phyloP scores from a whole-genome alignment of 345 rosid genomes.

The Eucalyptus regnans region DNA sequence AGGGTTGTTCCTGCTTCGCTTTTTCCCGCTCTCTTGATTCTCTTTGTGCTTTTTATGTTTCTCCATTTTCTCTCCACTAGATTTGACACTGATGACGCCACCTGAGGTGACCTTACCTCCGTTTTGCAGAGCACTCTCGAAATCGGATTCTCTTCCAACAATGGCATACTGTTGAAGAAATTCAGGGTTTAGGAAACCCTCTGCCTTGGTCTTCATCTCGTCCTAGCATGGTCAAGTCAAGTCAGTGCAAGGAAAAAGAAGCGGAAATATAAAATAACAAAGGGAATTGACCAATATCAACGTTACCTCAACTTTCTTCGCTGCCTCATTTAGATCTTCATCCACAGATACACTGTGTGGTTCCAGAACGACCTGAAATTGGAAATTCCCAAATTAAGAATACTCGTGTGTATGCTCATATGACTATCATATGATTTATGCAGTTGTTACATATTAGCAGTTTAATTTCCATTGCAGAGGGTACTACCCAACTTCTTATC shows the following conservation, averaged over 20 bases:
- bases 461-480: neutral
- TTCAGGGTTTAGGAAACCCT: conserved; percentile 45
- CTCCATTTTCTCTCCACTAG: conserved; percentile 14
- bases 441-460: neutral
- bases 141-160: conserved; percentile 41
- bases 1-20: conserved; percentile 33
- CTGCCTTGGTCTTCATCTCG: conserved; percentile 49
- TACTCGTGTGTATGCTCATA: neutral
- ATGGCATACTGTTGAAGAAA: conserved; percentile 66
- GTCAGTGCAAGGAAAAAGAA: neutral
- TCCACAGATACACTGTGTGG: conserved; percentile 81
- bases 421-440: neutral
- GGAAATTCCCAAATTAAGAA: neutral
- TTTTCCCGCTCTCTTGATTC: conserved; percentile 27
- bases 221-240: conserved; percentile 20
- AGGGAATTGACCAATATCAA: neutral
- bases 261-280: neutral
- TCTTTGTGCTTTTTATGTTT: conserved; percentile 35
- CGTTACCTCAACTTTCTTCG: conserved; percentile 73
- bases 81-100: conserved; percentile 59
- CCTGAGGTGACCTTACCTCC: conserved; percentile 42
- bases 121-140: conserved; percentile 54
- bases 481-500: neutral
- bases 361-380: conserved; percentile 46
- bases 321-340: conserved; percentile 81